Evolutionary conservation across 371 early-diverging fungal species (phyloP).

Genomic region (Syncephalastrum racemosum): DNA sequence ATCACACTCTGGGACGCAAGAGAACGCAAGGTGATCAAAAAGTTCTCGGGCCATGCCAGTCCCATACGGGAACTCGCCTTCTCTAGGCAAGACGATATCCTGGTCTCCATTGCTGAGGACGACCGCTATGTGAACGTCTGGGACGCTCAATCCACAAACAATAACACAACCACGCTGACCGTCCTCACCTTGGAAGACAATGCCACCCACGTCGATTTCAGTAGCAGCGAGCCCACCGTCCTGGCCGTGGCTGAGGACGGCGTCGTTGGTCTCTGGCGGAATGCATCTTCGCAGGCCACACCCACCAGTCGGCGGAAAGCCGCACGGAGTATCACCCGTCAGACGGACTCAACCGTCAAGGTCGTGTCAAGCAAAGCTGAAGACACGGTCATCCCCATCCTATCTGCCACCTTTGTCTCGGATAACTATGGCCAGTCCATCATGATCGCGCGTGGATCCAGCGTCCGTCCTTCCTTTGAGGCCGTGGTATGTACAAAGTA

Average conservation of each 20-base stretch:
- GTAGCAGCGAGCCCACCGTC: constrained; percentile 50
- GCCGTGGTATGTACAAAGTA: constrained; percentile 44
- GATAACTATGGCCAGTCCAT: constrained; percentile 49
- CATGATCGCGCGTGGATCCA: constrained; percentile 70
- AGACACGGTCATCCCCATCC: constrained; percentile 51
- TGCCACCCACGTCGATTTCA: constrained; percentile 52
- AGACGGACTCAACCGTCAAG: constrained; percentile 58
- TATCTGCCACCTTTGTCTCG: constrained; percentile 62
- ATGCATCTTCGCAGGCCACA: constrained; percentile 37
- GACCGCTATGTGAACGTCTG: constrained; percentile 81
- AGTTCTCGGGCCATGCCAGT: constrained; percentile 77
- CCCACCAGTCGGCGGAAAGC: constrained; percentile 41
- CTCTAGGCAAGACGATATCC: constrained; percentile 55
- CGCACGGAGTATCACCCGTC: constrained; percentile 60
- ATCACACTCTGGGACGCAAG: constrained; percentile 68
- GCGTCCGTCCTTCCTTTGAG: constrained; percentile 75
- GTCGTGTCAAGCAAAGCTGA: constrained; percentile 47
- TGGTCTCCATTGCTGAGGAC: constrained; percentile 69
- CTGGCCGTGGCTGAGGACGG: constrained; percentile 77
- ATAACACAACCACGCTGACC: constrained; percentile 52
- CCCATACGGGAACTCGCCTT: constrained; percentile 58
- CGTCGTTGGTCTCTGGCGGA: constrained; percentile 69
- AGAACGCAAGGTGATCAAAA: constrained; percentile 53
- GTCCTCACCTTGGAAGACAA: constrained; percentile 68
- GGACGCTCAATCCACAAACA: constrained; percentile 59